Evolutionary conservation across 2,329 filamentous ascomycete genomes (phyloP).

Genomic region (Zasmidium citrigriseum): DNA sequence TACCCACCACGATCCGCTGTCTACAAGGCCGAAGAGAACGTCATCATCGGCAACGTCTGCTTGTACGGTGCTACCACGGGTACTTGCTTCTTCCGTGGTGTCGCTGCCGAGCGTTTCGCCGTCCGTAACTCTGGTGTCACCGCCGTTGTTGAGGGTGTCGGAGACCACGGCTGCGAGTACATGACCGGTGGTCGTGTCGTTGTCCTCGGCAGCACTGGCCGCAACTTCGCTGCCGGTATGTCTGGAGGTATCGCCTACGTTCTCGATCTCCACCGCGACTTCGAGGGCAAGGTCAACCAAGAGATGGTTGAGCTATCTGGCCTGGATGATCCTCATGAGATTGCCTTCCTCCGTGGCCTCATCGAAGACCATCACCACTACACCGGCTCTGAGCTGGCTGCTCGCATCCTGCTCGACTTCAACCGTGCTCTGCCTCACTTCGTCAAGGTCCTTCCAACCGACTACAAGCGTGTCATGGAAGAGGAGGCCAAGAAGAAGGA

Average conservation of each 20-base stretch:
- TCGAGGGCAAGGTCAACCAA: slow-evolving; percentile 89
- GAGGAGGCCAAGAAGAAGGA: slow-evolving; percentile 85
- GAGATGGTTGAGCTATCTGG: slow-evolving; percentile 94
- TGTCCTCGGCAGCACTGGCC: slow-evolving; percentile 83
- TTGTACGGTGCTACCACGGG: slow-evolving; percentile 91
- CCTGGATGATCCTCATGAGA: slow-evolving; percentile 82
- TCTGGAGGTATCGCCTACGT: slow-evolving; percentile 96
- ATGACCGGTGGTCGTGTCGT: slow-evolving; percentile 95
- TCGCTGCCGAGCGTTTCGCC: slow-evolving; percentile 93
- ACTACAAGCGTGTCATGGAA: slow-evolving; percentile 90
- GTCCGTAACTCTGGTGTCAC: slow-evolving; percentile 95
- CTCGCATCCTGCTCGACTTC: slow-evolving; percentile 92
- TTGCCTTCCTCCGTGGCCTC: slow-evolving; percentile 84
- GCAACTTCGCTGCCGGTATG: slow-evolving; percentile 98
- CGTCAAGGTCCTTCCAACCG: slow-evolving; percentile 87
- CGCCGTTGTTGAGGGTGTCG: slow-evolving; percentile 93
- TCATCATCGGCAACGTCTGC: slow-evolving; percentile 91
- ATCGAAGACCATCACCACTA: slow-evolving; percentile 98
- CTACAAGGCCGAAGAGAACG: slow-evolving; percentile 95
- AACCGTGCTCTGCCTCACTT: slow-evolving; percentile 86
- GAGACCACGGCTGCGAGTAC: slow-evolving; percentile 97
- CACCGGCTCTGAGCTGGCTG: slow-evolving; percentile 92
- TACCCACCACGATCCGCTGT: slow-evolving; percentile 88
- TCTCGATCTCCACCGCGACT: slow-evolving; percentile 85
- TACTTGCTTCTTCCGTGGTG: slow-evolving; percentile 94